Evolutionary conservation across 495 filamentous ascomycete species (phyloP), one percentile per base, ranked within the genome.

Genomic region (Saxophila tyrrhenica): DNA sequence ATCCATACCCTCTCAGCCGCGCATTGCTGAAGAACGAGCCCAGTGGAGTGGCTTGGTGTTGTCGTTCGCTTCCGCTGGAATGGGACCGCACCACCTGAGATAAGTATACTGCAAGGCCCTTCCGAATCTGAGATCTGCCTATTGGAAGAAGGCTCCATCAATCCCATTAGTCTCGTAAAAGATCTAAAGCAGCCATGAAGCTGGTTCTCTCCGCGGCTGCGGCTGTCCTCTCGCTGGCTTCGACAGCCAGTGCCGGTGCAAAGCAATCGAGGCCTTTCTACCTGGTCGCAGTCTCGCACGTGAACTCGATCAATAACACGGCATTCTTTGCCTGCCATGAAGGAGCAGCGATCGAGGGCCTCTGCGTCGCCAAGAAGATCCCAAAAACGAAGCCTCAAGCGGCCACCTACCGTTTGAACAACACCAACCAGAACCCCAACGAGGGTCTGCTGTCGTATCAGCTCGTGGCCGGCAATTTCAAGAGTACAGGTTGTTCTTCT

Each of bases 301-400:
- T 70, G 49, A 51, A 58, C 10, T 62, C 65, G 9, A 38, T 69
- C 39, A 58, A 71, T 54, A 67, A 65, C 65, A 54, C 64, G 1
- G 70, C 67, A 48, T 70, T 77, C 35, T 41, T 41, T 3, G 63
- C 78, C 25, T 81, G 79, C 66, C 78, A 81, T 57, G 64, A 73
- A 22, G 79, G 79, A 11, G 77, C 78, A 35, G 77, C 72, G 17
- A 76, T 73, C 24, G 72, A 78, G 55, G 72, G 69, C 10, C 67
- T 81, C 38, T 83, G 78, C 64, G 58, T 75, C 51, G 52, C 51
- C 38, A 61, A 62, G 25, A 55, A 49, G 7, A 43, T 44, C 29
- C 24, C 52, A 39, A 55, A 62, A n/a, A 55, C 45, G 7, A 43
- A 41, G 25, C 21, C 52, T 42, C 52, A 62, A n/a, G 25, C 19